Conservation (phyloP, 2,329 filamentous ascomycete genomes). For the Fonsecaea monophora region DNA sequence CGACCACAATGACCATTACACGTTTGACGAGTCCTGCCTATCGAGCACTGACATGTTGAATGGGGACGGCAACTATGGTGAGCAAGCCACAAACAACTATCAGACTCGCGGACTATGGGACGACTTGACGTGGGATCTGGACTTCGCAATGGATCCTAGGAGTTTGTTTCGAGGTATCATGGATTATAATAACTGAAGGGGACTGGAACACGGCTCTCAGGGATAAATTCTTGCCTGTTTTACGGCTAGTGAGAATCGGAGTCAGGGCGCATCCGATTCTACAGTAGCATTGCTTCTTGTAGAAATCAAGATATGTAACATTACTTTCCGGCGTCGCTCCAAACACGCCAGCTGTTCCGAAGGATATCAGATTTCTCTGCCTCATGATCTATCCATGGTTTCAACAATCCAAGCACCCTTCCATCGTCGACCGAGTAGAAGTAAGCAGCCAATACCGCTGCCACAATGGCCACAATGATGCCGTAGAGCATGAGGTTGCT, state of each 20-base stretch:
- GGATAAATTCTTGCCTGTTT: neutral
- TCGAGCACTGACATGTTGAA: neutral
- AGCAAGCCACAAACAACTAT: conserved; percentile 9
- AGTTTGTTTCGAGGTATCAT: conserved; percentile 13
- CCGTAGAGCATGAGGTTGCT: neutral
- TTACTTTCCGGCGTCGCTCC: neutral
- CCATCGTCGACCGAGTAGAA: neutral
- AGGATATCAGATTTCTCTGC: neutral
- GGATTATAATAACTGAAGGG: conserved; percentile 7
- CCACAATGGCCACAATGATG: neutral
- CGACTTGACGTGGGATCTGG: conserved; percentile 15
- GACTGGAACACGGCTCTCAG: neutral
- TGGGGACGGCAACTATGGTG: neutral
- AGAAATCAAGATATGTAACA: conserved; percentile 3
- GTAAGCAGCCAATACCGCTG: neutral
- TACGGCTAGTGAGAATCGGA: neutral
- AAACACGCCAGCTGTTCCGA: neutral
- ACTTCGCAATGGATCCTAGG: conserved; percentile 10
- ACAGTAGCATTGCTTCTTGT: neutral
- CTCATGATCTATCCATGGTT: neutral
- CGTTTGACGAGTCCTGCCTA: conserved; percentile 12
- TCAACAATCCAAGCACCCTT: neutral
- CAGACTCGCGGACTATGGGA: conserved; percentile 17
- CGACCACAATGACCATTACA: conserved; percentile 1
- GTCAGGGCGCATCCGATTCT: neutral